phyloP scores from a whole-genome alignment of 192 early-diverging fungal species.

The Coemansia sp. region DNA sequence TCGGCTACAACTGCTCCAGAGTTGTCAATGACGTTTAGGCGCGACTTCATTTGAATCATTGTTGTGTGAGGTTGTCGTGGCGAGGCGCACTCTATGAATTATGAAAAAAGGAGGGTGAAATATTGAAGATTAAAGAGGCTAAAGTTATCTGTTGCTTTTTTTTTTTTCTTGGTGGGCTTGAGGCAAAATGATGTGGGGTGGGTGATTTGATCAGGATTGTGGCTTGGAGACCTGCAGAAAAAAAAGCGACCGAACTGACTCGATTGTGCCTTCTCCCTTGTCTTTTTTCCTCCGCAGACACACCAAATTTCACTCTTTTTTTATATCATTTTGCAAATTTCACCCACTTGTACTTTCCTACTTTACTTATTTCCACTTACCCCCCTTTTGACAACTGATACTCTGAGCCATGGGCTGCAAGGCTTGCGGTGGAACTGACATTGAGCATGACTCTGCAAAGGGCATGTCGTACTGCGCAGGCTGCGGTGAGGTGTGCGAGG shows the following conservation, averaged over 20 bases:
- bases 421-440: conserved; percentile 62
- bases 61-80: background rate
- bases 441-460: conserved; percentile 70
- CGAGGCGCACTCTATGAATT: background rate
- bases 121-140: background rate
- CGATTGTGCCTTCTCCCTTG: background rate
- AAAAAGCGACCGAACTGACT: background rate
- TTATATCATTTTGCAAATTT: background rate
- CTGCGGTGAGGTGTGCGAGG: conserved; percentile 81
- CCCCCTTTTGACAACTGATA: background rate
- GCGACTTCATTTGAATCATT: conserved; percentile 83
- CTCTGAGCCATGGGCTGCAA: conserved; percentile 59
- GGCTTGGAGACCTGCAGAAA: background rate
- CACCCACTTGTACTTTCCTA: background rate
- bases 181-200: no score
- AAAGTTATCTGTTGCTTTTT: background rate
- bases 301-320: background rate
- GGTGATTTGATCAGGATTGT: background rate
- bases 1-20: conserved; percentile 91
- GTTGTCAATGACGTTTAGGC: conserved; percentile 96
- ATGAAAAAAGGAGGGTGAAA: conserved; percentile 1
- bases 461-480: conserved; percentile 74
- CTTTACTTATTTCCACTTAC: background rate
- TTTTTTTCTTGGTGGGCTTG: no score
- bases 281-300: background rate